phyloP scores from a whole-genome alignment of 768 basidiomycete species.

The Leucosporidium scottii region DNA sequence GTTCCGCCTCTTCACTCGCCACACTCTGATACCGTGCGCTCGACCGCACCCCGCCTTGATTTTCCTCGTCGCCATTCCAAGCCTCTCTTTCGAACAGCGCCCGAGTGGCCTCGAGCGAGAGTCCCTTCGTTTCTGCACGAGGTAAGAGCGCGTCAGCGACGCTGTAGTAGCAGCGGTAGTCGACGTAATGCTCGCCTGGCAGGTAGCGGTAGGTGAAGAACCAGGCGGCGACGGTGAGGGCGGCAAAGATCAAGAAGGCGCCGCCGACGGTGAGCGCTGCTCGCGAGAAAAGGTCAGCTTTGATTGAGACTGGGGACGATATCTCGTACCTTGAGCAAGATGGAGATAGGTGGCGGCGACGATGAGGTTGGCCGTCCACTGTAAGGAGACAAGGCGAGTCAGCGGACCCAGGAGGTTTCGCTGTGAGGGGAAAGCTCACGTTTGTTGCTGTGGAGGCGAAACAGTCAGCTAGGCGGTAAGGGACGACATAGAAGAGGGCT shows the following conservation, averaged over 20 bases:
- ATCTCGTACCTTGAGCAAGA: conserved; percentile 12
- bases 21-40: too few relatives aligned
- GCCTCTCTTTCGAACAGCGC: conserved; percentile 17
- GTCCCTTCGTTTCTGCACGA: conserved; percentile 26
- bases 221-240: conserved; percentile 13
- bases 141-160: background rate
- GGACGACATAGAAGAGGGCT: background rate
- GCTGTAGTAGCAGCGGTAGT: background rate
- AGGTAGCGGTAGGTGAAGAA: conserved; percentile 19
- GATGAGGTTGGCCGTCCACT: conserved; percentile 30
- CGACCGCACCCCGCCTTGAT: too few relatives aligned
- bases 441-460: too few relatives aligned
- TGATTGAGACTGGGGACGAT: too few relatives aligned
- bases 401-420: too few relatives aligned
- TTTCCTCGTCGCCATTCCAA: background rate
- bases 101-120: conserved; percentile 16
- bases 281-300: background rate
- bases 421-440: too few relatives aligned
- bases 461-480: too few relatives aligned
- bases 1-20: too few relatives aligned
- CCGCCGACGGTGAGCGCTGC: conserved; percentile 21
- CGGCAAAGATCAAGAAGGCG: conserved; percentile 20
- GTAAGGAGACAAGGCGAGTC: background rate
- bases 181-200: conserved; percentile 3
- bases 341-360: conserved; percentile 26